Evolutionary conservation across 2,329 filamentous ascomycete genomes (phyloP).

Genomic region (Fusarium poae): DNA sequence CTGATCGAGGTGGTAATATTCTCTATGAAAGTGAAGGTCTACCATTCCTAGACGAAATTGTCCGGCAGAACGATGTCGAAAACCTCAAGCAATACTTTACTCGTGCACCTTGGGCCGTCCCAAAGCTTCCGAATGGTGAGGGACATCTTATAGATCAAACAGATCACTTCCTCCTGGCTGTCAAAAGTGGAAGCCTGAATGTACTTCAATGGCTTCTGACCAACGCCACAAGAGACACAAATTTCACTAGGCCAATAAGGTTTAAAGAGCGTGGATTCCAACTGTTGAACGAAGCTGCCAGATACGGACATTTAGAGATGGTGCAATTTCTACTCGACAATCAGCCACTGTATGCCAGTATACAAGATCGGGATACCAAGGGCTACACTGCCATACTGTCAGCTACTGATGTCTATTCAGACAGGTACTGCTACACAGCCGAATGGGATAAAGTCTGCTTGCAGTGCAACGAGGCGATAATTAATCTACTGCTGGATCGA

Average conservation of each 20-base stretch:
- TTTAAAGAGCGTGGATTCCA: background rate
- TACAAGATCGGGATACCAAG: background rate
- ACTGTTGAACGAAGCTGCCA: slow-evolving; percentile 3
- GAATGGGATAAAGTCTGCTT: background rate
- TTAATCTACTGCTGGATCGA: background rate
- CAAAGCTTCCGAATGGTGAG: background rate
- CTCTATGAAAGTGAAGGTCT: background rate
- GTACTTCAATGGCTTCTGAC: background rate
- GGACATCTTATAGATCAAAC: background rate
- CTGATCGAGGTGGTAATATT: background rate
- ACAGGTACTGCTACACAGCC: background rate
- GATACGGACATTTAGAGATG: background rate
- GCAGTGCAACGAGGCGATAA: background rate
- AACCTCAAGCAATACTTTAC: background rate
- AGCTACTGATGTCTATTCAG: background rate
- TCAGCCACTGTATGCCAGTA: slow-evolving; percentile 5
- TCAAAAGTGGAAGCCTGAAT: background rate
- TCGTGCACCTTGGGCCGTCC: background rate
- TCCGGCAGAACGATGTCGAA: background rate
- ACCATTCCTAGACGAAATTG: background rate
- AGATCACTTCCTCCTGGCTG: background rate
- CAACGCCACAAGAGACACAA: background rate
- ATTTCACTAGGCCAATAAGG: background rate
- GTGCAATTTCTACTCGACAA: background rate
- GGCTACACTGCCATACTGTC: background rate